Base-by-base conservation (phyloP, 2,329 filamentous ascomycete genomes). In the Fusarium xyrophilum region DNA sequence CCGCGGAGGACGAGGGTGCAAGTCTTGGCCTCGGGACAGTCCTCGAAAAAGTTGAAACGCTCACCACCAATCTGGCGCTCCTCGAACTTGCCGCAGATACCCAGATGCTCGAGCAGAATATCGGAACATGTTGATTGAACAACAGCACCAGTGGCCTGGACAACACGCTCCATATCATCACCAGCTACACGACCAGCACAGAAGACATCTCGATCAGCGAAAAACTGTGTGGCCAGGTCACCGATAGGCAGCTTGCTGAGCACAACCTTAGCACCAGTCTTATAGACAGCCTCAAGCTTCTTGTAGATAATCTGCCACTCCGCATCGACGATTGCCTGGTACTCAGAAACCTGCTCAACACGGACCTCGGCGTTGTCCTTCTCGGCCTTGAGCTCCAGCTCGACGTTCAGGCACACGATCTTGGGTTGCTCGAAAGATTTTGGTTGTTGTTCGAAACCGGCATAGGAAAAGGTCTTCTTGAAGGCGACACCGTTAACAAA, bases 301-400 rank as follows among this genome's bases (percentile, higher is more conserved):
- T 97, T 95, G 88, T 91, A 98, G 80, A 99, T 99, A 78, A 99
- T 99, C 82, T 97, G 93, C 96, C 96, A 99, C 82, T 99, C 96
- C 32, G 96, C 96, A 77, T 99, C 96, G 78, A 99, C 96, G 73
- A 99, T 97, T 68, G 96, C 96, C 83, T 99, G 96, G 84, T 99
- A 99, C 82, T 99, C 96, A 23, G 95, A 97, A 54, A 99, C 96
- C 81, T 98, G 94, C 82, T 98, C 96, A 61, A 99, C 94, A 63
- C 96, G 91, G 68, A 99, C 93, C 84, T 99, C 96, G 63, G 96
- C 96, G 76, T 99, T 99, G 83, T 99, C 96, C 86, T 97, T 99
- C 81, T 99, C 96, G 67, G 93, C 95, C 89, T 99, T 99, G 74
- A 99, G 86, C 83, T 99, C 96, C 66, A 99, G 86, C 82, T 99